phyloP scores from a whole-genome alignment of 441 rosid genomes.

The Dalechampia spathulata region DNA sequence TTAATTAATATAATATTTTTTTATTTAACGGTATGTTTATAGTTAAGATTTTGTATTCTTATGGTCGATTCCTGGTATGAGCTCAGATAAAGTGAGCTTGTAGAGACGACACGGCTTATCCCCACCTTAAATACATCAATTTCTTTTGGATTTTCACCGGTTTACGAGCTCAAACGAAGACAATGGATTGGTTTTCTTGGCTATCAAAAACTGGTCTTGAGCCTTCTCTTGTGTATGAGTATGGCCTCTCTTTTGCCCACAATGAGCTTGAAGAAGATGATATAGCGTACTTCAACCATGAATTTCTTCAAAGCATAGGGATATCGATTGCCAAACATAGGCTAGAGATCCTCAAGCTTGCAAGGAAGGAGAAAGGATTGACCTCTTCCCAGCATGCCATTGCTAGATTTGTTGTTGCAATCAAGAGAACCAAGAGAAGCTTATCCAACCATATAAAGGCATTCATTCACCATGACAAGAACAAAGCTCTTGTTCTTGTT shows the following conservation, averaged over 20 bases:
- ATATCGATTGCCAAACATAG: no score
- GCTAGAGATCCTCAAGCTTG: constrained; percentile 86
- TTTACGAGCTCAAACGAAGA: no score
- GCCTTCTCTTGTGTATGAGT: constrained; percentile 64
- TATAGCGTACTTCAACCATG: constrained; percentile 58
- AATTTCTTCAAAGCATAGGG: no score
- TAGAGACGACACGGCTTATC: no score
- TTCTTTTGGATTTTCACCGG: no score
- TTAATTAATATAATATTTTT: no score
- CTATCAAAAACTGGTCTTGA: constrained; percentile 67
- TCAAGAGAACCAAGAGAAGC: constrained; percentile 46
- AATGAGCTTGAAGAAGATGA: constrained; percentile 86
- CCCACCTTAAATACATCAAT: background rate
- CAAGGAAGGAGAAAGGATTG: constrained; percentile 32
- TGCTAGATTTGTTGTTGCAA: constrained; percentile 44
- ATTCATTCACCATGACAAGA: constrained; percentile 34
- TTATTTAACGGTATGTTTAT: no score
- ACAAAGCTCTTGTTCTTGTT: constrained; percentile 53
- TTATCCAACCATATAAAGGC: constrained; percentile 40
- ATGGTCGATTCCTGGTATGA: no score
- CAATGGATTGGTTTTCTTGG: constrained; percentile 85
- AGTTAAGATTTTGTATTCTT: no score
- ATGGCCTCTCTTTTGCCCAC: constrained; percentile 58
- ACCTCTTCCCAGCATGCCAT: no score
- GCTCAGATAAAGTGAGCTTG: no score